Base-by-base conservation (phyloP, 495 filamentous ascomycete species). In the Pseudoneurospora amorphoporcata region DNA sequence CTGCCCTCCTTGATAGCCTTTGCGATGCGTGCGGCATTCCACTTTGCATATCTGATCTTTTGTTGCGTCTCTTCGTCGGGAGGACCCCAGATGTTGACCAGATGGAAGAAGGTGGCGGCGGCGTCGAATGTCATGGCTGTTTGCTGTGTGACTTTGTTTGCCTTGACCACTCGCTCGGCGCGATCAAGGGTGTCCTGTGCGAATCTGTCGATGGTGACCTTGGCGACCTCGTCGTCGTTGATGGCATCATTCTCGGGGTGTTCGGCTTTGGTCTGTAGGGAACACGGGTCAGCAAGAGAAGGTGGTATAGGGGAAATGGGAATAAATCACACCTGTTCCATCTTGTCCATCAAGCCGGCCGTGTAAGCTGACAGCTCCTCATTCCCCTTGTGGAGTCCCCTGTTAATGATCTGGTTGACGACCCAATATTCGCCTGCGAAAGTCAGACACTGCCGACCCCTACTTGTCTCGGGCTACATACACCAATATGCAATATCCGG, bases 41-140 rank as follows among this genome's bases (percentile, higher is more conserved):
- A 98, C 81, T 98, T 98, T 45, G 95, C 93, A 80, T 91, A 99
- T 79, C 94, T 97, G 80, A 94, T 92, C 83, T 97, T 97, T 35
- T 92, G 89, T 53, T 89, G 87, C 68, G 91, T 89, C 77, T 99
- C 95, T 16, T 86, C 78, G 69, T 97, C 92, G 38, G 88, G 83
- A 4, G 88, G 78, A 0, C 89, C 90, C 92, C 95, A 99, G 68
- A 96, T 91, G 70, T 91, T 90, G 61, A 91, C 87, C 23, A 98
- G 83, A 75, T 98, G 93, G 72, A 98, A 89, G 80, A 99, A 97
- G 0, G 92, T 95, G 0, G 91, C 91, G 0, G 96, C 94, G 29
- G 95, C 96, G 78, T 91, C 89, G 76, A 99, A 94, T 0, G 94
- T 98, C 76, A 94, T 93, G 75, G 91, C 93, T 1, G 95, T 99